Conservation (phyloP, 345 rosid genomes). For the Atalantia buxifolia region DNA sequence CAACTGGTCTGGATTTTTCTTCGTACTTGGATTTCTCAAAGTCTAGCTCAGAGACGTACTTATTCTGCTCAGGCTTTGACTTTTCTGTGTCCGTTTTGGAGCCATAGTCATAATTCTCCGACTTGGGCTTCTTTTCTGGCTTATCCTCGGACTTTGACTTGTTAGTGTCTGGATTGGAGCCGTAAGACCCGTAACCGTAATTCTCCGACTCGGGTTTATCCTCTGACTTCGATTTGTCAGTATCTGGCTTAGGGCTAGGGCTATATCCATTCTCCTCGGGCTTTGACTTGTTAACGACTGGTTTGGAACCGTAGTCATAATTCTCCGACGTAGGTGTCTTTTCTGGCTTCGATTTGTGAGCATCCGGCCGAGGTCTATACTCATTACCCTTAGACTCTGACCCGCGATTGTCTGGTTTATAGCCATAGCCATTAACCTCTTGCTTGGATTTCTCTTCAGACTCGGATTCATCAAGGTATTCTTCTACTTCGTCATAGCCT, state of each 20-base stretch:
- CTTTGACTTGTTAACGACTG: background rate
- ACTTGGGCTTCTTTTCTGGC: background rate
- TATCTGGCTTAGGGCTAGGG: background rate
- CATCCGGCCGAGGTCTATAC: background rate
- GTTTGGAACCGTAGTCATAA: background rate
- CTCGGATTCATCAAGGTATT: background rate
- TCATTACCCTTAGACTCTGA: conserved; percentile 3
- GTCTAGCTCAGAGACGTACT: background rate
- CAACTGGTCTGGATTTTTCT: background rate
- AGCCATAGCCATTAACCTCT: background rate
- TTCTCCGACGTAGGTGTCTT: background rate
- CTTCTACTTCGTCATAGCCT: background rate
- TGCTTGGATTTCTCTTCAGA: background rate
- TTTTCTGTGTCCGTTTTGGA: background rate
- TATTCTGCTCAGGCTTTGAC: background rate
- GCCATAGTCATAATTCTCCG: background rate
- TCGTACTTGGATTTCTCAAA: background rate
- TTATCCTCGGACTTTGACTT: background rate
- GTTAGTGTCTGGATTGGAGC: background rate
- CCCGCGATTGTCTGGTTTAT: background rate
- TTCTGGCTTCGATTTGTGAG: conserved; percentile 2
- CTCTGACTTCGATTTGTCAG: background rate
- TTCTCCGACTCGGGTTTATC: background rate
- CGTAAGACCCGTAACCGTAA: background rate
- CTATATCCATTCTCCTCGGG: background rate